Evolutionary conservation across 129 eudicot species (phyloP).

Genomic region (Escallonia rubra): DNA sequence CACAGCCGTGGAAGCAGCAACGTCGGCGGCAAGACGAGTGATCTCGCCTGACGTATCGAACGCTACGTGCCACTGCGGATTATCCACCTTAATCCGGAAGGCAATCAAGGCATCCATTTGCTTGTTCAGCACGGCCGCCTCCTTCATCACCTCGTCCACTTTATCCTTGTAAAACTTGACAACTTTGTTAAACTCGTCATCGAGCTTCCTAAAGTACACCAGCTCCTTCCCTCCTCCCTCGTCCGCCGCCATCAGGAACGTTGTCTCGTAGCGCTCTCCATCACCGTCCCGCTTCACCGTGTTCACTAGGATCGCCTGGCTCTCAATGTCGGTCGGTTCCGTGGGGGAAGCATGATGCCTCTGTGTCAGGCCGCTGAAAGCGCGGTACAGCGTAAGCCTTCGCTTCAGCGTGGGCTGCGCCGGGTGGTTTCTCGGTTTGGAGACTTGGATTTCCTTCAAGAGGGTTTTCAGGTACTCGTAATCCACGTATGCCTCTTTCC

Average conservation of each 20-base stretch:
- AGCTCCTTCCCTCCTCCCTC: conserved; percentile 59
- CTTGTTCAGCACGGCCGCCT: conserved; percentile 43
- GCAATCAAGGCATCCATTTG: conserved; percentile 69
- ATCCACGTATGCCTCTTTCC: conserved; percentile 58
- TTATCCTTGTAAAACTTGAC: conserved; percentile 33
- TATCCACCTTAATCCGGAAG: conserved; percentile 37
- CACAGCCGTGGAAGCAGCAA: conserved; percentile 24
- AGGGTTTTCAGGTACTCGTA: conserved; percentile 35
- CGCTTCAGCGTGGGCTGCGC: neutral
- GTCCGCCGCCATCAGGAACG: conserved; percentile 45
- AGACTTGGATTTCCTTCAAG: conserved; percentile 32
- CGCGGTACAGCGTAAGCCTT: conserved; percentile 32
- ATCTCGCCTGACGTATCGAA: conserved; percentile 4
- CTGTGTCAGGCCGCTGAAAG: conserved; percentile 43
- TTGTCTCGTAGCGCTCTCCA: conserved; percentile 27
- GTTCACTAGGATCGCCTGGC: conserved; percentile 13
- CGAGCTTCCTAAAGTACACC: conserved; percentile 35
- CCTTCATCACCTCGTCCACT: conserved; percentile 47
- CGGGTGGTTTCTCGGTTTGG: conserved; percentile 12
- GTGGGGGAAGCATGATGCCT: neutral
- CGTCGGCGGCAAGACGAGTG: conserved; percentile 20
- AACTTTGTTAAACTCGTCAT: conserved; percentile 64
- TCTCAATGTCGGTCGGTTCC: neutral
- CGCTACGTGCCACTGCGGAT: conserved; percentile 19
- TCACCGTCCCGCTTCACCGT: conserved; percentile 4